Evolutionary conservation across 2,329 filamentous ascomycete genomes (phyloP).

Genomic region (Huntiella omanensis): DNA sequence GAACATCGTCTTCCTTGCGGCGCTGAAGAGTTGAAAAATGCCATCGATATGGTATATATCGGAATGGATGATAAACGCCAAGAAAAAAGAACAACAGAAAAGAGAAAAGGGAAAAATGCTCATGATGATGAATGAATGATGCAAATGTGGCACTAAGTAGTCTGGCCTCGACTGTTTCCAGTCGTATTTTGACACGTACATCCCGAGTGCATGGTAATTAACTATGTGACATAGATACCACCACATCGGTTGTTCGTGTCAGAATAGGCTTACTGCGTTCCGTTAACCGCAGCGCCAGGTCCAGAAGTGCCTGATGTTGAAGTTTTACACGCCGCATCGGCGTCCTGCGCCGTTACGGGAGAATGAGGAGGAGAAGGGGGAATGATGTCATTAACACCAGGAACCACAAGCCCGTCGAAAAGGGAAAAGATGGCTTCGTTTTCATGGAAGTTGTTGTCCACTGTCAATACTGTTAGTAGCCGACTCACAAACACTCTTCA

Average conservation of each 20-base stretch:
- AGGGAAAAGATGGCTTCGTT: constrained; percentile 65
- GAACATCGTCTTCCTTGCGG: too few relatives aligned
- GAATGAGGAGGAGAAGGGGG: constrained; percentile 6
- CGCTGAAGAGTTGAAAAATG: too few relatives aligned
- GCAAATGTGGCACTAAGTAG: too few relatives aligned
- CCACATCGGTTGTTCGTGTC: too few relatives aligned
- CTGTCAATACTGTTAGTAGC: constrained; percentile 18
- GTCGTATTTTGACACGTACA: too few relatives aligned
- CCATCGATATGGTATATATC: neutral
- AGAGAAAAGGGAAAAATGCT: neutral
- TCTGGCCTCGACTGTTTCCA: too few relatives aligned
- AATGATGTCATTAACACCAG: constrained; percentile 32
- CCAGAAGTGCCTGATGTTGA: constrained; percentile 1
- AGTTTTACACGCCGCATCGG: neutral
- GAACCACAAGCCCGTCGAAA: constrained; percentile 59
- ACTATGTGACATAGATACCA: too few relatives aligned
- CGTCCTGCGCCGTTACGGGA: constrained; percentile 8
- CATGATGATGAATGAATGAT: neutral
- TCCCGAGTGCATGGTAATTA: too few relatives aligned
- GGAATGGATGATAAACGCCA: neutral
- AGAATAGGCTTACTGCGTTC: constrained; percentile 5
- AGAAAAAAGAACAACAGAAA: neutral
- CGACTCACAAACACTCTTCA: neutral
- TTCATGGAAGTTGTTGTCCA: constrained; percentile 95
- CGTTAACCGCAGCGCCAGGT: constrained; percentile 8